Base-by-base conservation (phyloP, 1,139 yeast genomes). In the Casaregolazyma suthepensis region DNA sequence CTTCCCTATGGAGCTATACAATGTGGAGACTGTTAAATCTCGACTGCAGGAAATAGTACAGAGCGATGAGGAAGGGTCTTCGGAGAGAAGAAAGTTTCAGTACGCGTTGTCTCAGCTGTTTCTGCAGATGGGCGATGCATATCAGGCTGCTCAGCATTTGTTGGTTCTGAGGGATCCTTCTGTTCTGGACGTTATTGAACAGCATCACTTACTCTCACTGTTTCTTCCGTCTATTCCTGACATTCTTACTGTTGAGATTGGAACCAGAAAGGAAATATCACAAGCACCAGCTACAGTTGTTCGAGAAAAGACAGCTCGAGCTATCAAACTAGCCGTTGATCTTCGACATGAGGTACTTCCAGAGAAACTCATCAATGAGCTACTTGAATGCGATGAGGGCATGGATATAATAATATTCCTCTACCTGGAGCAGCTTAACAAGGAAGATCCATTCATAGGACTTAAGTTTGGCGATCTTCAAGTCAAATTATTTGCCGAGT, bases 341-440 rank as follows among this genome's bases (percentile, higher is more conserved):
- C 81, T 81, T 46, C 73, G 90, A 43, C 86, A 83, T 59, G 90
- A 87, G 61, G 71, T 89, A 1, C 59, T 75, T 0, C 83, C 95
- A 0, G 61, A 63, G 0, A 68, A 70, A 3, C 72, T 90, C 0
- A 70, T 88, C 0, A 61, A 72, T 0, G 62, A 78, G 35, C 75
- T 89, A 63, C 53, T 51, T 43, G 61, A 60, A 2, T 38, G 47
- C 1, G 57, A 56, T n/a, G 58, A 69, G 2, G 63, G 72, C 4
- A 63, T 72, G 23, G 68, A 70, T 7, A 70, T 86, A 48, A 75
- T 81, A 43, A 71, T 81, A 38, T 73, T 89, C 17, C 78, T 79
- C 52, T 89, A 82, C 61, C 71, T 88, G 19, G 84, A 85, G 55
- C 73, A 75, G 56, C 71, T 88, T 13, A 74, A 76, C 20, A 65